phyloP scores from a whole-genome alignment of 345 rosid species.

The Rubroshorea leprosula region DNA sequence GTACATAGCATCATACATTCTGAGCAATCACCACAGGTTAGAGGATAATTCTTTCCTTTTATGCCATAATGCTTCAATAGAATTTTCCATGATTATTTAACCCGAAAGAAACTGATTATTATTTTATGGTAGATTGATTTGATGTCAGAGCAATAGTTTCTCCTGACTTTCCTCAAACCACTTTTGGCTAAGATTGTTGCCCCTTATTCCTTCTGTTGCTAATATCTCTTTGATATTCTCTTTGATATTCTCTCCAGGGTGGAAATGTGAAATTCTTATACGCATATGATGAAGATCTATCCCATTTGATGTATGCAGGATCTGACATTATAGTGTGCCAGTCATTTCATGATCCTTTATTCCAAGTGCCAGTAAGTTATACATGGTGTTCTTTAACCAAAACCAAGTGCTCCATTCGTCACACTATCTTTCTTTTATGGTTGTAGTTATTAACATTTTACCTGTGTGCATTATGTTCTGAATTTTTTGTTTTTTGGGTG shows the following conservation, averaged over 20 bases:
- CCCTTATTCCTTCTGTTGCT: not conserved
- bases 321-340: constrained; percentile 58
- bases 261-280: constrained; percentile 36
- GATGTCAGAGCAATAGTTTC: not conserved
- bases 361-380: constrained; percentile 56
- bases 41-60: no score
- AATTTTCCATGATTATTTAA: no score
- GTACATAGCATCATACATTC: no score
- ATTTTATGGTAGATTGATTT: no score
- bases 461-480: not conserved
- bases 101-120: no score
- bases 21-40: no score
- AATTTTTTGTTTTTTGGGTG: not conserved
- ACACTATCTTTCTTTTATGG: no score
- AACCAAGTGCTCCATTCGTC: constrained; percentile 7
- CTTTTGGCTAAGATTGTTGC: not conserved
- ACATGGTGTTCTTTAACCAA: constrained; percentile 1
- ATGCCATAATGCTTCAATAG: no score
- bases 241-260: constrained; percentile 32
- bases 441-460: not conserved
- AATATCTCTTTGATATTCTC: constrained; percentile 7
- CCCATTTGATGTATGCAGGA: constrained; percentile 54
- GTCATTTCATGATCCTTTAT: constrained; percentile 48
- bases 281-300: constrained; percentile 37
- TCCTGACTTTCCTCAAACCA: not conserved